Evolutionary conservation across 164 flowering plant genomes (phyloP).

Genomic region (Macadamia tetraphylla): DNA sequence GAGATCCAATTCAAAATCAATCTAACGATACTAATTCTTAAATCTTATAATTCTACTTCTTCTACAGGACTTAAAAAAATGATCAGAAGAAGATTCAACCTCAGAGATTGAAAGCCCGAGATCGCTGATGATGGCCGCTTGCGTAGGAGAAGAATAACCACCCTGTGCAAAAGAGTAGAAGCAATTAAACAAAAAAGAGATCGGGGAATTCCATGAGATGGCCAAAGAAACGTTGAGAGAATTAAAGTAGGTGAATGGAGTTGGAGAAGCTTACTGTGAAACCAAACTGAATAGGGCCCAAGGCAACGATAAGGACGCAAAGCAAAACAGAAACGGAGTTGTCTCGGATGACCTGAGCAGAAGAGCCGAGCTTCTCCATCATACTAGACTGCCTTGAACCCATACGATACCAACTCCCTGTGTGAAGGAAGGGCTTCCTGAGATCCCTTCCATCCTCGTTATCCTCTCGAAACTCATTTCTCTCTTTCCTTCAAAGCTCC

Average conservation of each 20-base stretch:
- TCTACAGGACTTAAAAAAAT: neutral
- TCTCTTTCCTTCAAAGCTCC: neutral
- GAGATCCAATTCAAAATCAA: neutral
- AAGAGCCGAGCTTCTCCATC: slow-evolving; percentile 37
- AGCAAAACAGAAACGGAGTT: slow-evolving; percentile 11
- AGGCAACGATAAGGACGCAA: slow-evolving; percentile 18
- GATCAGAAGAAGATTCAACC: slow-evolving; percentile 20
- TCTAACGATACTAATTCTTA: neutral
- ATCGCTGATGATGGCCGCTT: slow-evolving; percentile 43
- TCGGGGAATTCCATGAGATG: neutral
- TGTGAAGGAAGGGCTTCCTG: slow-evolving; percentile 65
- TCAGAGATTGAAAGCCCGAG: slow-evolving; percentile 50
- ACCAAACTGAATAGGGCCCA: slow-evolving; percentile 21
- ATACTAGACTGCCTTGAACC: slow-evolving; percentile 58
- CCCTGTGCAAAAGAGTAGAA: slow-evolving; percentile 21
- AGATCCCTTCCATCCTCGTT: slow-evolving; percentile 49
- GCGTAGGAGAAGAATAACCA: slow-evolving; percentile 73
- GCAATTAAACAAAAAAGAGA: neutral
- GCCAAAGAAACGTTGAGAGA: neutral
- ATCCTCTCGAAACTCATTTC: slow-evolving; percentile 63
- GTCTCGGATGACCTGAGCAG: slow-evolving; percentile 42
- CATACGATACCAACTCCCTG: slow-evolving; percentile 74
- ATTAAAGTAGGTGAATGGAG: neutral
- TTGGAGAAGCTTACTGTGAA: slow-evolving; percentile 11
- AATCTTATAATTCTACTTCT: neutral